Evolutionary conservation across 2,329 filamentous ascomycete species (phyloP), one percentile per base, ranked within the genome.

Genomic region (Alternaria panax): DNA sequence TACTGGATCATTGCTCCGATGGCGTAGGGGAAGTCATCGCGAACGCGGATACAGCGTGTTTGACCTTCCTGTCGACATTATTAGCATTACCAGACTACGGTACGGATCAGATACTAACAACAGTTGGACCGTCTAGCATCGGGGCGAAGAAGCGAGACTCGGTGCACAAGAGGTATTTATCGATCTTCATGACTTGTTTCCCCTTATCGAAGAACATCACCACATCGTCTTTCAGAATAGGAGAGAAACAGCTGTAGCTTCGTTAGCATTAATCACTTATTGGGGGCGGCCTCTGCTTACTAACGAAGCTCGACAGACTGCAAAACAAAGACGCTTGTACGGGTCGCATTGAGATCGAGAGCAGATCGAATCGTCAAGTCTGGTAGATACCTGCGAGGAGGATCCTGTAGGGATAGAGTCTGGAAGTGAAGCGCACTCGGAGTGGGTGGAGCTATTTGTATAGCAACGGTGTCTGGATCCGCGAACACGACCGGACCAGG

Each of bases 1-100:
- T 70, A 75, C 14, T 62, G 32, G 4, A 71, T 43, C 62, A 70
- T 59, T 24, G 63, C 65, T 3, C 25, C 47, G 24, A 72, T 59
- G 20, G 62, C 69, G 42, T 60, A 62, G 5, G 68, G 68, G 34
- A 69, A 69, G 53, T 72, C 69, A 24, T 59, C 57, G 28, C 67
- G 64, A 32, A 73, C 61, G 27, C 65, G 65, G 27, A 73, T 46
- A 30, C 58, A 59, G 42, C 36, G 54, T 4, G 54, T 63, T 14
- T 67, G 30, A 11, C 41, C 38, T 9, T 50, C 40, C 60, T 55
- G 20, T 34, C 20, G 18, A 0, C 7, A 32, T 54, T 7, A 16
- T 52, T 30, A 34, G 27, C 2, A 38, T 2, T 25, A 18, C n/a
- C 4, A 8, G 20, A 36, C 4, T 40, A 20, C 14, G 28, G 40